Conservation (phyloP, 169 alveolate species). For the Plasmodium berghei region DNA sequence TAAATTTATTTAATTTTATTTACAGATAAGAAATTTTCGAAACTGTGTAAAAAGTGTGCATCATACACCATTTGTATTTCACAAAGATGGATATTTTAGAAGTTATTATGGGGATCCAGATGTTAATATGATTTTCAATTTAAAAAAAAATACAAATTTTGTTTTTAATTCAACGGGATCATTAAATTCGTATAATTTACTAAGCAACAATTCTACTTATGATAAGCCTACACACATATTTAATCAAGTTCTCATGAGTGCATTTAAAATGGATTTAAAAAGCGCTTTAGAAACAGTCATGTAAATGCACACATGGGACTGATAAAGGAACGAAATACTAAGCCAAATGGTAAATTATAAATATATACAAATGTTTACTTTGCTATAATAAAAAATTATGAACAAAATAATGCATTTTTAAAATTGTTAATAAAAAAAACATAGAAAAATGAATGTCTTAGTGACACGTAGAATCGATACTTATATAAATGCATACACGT, state of each 20-base stretch:
- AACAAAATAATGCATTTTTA: no score
- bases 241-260: slow-evolving; percentile 67
- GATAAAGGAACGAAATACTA: not conserved
- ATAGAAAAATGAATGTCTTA: no score
- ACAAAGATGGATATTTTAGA: slow-evolving; percentile 84
- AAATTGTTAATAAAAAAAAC: no score
- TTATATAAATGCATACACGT: no score
- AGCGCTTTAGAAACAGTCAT: slow-evolving; percentile 10
- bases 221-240: slow-evolving; percentile 76
- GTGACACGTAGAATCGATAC: no score
- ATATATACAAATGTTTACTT: no score
- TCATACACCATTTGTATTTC: slow-evolving; percentile 88
- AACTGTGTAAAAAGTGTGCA: slow-evolving; percentile 85
- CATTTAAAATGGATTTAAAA: slow-evolving; percentile 62
- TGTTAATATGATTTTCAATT: slow-evolving; percentile 80
- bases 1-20: not conserved
- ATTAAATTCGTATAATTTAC: slow-evolving; percentile 74
- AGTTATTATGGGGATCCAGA: slow-evolving; percentile 90
- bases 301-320: not conserved
- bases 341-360: no score
- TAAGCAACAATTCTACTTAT: slow-evolving; percentile 60
- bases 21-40: slow-evolving; percentile 81
- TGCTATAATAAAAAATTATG: no score
- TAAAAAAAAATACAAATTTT: slow-evolving; percentile 83
- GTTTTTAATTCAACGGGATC: slow-evolving; percentile 87